Conservation (phyloP, 129 eudicot genomes). For the Lactuca saligna region DNA sequence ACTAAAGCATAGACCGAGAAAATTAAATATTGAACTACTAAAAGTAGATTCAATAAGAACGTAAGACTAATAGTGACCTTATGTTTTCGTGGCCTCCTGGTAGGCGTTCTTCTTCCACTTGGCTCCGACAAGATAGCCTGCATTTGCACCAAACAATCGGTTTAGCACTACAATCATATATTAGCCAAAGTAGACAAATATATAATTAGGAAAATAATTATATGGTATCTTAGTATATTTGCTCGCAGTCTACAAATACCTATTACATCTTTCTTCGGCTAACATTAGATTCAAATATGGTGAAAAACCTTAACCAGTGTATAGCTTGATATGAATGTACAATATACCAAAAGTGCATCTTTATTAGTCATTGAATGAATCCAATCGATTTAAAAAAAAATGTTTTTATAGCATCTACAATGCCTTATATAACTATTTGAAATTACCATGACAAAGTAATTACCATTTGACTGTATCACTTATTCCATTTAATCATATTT, state of each 20-base stretch:
- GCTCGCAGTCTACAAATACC: neutral
- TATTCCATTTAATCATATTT: no score
- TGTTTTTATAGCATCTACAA: neutral
- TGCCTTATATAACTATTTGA: neutral
- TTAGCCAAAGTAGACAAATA: neutral
- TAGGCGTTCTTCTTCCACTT: neutral
- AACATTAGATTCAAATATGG: neutral
- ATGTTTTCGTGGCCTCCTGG: neutral
- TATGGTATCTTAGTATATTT: neutral
- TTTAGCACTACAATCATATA: neutral
- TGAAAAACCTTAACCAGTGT: no score
- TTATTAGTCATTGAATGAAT: neutral
- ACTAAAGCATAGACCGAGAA: neutral
- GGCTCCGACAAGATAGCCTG: neutral
- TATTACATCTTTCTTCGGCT: neutral
- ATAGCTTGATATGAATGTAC: neutral
- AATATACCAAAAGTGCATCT: neutral
- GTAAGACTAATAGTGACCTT: neutral
- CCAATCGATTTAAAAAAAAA: no score
- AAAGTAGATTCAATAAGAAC: neutral
- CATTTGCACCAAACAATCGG: neutral
- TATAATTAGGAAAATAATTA: neutral
- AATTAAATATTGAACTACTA: neutral
- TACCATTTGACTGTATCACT: neutral
- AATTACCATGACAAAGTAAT: neutral